phyloP scores from a whole-genome alignment of 441 rosid species.

The Sinapis alba region DNA sequence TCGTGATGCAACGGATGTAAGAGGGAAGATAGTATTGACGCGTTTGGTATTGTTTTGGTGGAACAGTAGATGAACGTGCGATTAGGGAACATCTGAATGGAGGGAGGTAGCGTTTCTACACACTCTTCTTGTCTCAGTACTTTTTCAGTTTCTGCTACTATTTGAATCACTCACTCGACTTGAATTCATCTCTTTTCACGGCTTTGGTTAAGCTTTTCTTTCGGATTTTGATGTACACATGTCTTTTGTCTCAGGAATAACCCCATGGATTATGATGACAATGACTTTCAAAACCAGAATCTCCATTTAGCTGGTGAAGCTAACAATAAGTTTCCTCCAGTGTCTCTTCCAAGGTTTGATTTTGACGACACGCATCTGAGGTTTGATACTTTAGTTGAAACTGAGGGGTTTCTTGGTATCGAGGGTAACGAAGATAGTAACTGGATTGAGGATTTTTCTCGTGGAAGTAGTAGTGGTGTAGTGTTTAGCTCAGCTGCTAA shows the following conservation, averaged over 20 bases:
- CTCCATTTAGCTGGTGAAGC: constrained; percentile 95
- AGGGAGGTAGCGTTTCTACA: constrained; percentile 99
- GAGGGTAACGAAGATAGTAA: constrained; percentile 83
- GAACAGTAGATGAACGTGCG: constrained; percentile 64
- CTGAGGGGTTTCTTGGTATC: constrained; percentile 94
- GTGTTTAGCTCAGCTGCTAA: constrained; percentile 84
- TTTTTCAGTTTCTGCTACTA: constrained; percentile 76
- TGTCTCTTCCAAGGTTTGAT: constrained; percentile 89
- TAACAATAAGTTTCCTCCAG: constrained; percentile 76
- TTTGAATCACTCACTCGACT: constrained; percentile 32
- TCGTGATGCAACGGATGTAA: background rate
- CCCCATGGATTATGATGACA: constrained; percentile 99
- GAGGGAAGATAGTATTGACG: constrained; percentile 4
- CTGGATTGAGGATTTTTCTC: constrained; percentile 97
- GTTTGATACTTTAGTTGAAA: constrained; percentile 86
- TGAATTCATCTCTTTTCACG: background rate
- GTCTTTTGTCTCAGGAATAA: constrained; percentile 52
- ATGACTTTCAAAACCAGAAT: constrained; percentile 94
- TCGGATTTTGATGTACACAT: background rate
- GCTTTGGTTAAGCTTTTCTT: background rate
- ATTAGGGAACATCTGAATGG: constrained; percentile 82
- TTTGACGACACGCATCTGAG: constrained; percentile 90
- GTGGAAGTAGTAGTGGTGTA: constrained; percentile 70
- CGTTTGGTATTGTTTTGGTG: constrained; percentile 7
- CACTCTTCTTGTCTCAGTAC: constrained; percentile 92